Evolutionary conservation across 1,284 basidiomycete species (phyloP).

Genomic region (Xanthoconium separans): DNA sequence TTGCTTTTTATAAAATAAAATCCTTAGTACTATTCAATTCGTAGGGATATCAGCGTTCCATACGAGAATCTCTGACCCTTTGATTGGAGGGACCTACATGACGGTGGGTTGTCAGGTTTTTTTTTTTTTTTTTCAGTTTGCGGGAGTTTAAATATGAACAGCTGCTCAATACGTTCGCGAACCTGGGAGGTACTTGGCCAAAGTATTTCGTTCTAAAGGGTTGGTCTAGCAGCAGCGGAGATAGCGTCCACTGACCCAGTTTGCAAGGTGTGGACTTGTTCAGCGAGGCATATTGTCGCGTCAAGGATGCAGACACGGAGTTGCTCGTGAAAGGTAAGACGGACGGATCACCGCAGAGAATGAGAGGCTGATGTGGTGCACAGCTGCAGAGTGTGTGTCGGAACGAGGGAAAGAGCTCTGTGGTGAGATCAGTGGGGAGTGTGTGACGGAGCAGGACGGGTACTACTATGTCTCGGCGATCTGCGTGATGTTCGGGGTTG

Average conservation of each 20-base stretch:
- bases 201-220: slow-evolving; percentile 91
- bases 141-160: slow-evolving; percentile 33
- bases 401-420: slow-evolving; percentile 87
- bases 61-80: slow-evolving; percentile 93
- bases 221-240: slow-evolving; percentile 40
- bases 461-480: slow-evolving; percentile 86
- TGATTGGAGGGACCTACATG: slow-evolving; percentile 99
- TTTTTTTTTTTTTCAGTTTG: background rate
- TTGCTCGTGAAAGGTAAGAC: slow-evolving; percentile 59
- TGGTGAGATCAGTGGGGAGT: slow-evolving; percentile 73
- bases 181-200: slow-evolving; percentile 98
- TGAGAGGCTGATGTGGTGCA: slow-evolving; percentile 11
- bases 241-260: slow-evolving; percentile 10
- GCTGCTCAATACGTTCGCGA: slow-evolving; percentile 95
- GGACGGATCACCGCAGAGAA: background rate
- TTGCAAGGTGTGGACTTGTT: slow-evolving; percentile 78
- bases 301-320: slow-evolving; percentile 53
- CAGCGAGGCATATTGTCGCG: slow-evolving; percentile 78
- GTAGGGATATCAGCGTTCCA: slow-evolving; percentile 99
- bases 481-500: slow-evolving; percentile 75
- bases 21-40: slow-evolving; percentile 88
- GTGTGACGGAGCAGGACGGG: slow-evolving; percentile 85
- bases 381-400: slow-evolving; percentile 84
- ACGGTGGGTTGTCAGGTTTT: slow-evolving; percentile 68
- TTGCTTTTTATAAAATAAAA: background rate